Evolutionary conservation across 2,329 filamentous ascomycete genomes (phyloP).

Genomic region (Lachnellula cervina): DNA sequence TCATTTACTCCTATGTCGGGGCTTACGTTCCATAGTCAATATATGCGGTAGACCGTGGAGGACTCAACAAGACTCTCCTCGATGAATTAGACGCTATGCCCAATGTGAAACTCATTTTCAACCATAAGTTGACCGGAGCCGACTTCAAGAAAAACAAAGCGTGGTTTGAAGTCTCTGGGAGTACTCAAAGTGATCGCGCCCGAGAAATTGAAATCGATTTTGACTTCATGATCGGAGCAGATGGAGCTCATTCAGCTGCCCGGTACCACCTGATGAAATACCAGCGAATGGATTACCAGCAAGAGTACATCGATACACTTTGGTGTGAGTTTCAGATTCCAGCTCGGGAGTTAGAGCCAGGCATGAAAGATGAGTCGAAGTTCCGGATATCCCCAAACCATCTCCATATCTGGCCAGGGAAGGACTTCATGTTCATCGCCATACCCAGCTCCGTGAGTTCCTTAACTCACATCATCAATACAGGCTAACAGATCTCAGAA

Average conservation of each 20-base stretch:
- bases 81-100: constrained; percentile 77
- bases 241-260: constrained; percentile 89
- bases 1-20: not conserved
- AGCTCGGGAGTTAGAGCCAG: constrained; percentile 36
- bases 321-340: constrained; percentile 95
- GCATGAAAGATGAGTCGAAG: constrained; percentile 34
- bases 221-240: constrained; percentile 89
- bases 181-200: constrained; percentile 21
- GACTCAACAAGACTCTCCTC: constrained; percentile 76
- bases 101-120: constrained; percentile 90
- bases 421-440: constrained; percentile 97
- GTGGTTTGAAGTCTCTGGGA: constrained; percentile 69
- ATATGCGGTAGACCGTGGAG: constrained; percentile 77
- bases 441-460: constrained; percentile 56
- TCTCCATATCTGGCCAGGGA: constrained; percentile 94
- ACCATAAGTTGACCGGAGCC: constrained; percentile 86
- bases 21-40: constrained; percentile 56
- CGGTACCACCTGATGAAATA: constrained; percentile 97
- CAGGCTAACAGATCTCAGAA: constrained; percentile 49
- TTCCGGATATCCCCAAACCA: constrained; percentile 89
- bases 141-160: constrained; percentile 76
- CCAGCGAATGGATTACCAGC: constrained; percentile 81
- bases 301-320: constrained; percentile 91
- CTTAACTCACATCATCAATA: not conserved
- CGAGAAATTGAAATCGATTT: constrained; percentile 79